These are phyloP conservation scores for Talaromyces sp. DNA, from an alignment of 2,329 filamentous ascomycete species.

Conservation along the genomic window DNA sequence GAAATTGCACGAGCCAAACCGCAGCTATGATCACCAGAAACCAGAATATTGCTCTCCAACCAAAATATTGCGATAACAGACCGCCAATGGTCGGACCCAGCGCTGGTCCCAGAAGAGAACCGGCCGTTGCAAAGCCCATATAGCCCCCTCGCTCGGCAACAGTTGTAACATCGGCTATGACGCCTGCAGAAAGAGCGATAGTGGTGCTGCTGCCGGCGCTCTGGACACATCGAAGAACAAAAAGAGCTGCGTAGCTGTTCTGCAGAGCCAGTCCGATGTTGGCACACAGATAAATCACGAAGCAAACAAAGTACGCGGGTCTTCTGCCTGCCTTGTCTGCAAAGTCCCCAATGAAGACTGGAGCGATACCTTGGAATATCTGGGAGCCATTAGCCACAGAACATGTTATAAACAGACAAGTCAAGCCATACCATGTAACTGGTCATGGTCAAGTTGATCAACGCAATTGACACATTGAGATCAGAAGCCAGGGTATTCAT, in stretches of 20 bases:
- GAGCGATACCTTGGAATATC: constrained; percentile 50
- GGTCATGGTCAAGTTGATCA: constrained; percentile 42
- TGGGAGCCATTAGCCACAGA: constrained; percentile 35
- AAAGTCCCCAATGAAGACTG: constrained; percentile 47
- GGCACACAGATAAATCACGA: constrained; percentile 39
- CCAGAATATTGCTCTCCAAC: constrained; percentile 40
- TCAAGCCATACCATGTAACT: constrained; percentile 44
- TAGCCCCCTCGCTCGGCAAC: constrained; percentile 34
- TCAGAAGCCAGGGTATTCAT: constrained; percentile 36
- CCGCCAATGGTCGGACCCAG: constrained; percentile 33
- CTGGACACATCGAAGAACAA: constrained; percentile 33
- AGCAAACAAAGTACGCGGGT: constrained; percentile 47
- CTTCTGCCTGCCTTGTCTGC: constrained; percentile 47
- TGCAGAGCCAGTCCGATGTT: constrained; percentile 36
- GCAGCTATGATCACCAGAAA: constrained; percentile 44
- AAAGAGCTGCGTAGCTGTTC: constrained; percentile 26
- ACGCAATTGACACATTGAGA: constrained; percentile 31
- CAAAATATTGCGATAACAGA: constrained; percentile 29
- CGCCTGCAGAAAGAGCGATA: constrained; percentile 34
- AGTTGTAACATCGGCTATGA: constrained; percentile 35
- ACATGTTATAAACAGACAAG: constrained; percentile 23
- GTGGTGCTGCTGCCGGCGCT: constrained; percentile 34
- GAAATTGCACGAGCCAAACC: constrained; percentile 29
- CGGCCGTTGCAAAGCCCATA: constrained; percentile 33
- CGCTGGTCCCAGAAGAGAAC: constrained; percentile 27